phyloP scores from a whole-genome alignment of 768 basidiomycete species.

The Boletus bicolor region DNA sequence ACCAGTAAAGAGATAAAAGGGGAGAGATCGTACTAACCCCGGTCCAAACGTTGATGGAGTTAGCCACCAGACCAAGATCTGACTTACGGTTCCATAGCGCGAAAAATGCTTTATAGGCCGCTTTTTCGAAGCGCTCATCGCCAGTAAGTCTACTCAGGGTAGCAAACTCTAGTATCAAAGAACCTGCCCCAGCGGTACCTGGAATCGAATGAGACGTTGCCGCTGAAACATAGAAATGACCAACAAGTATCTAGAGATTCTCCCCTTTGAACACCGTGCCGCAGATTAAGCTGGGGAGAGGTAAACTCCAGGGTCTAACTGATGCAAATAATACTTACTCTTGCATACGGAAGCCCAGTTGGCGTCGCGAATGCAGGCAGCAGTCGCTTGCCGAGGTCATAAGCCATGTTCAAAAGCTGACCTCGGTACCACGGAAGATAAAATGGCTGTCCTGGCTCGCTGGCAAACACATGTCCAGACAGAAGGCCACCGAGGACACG shows the following conservation, averaged over 20 bases:
- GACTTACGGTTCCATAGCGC: slow-evolving; percentile 92
- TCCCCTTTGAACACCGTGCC: slow-evolving; percentile 68
- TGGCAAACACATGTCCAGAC: slow-evolving; percentile 83
- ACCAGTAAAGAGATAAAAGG: background rate
- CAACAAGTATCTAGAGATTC: slow-evolving; percentile 85
- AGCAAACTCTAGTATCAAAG: slow-evolving; percentile 92
- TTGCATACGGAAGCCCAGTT: slow-evolving; percentile 89
- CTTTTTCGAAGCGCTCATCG: slow-evolving; percentile 86
- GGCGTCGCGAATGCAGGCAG: slow-evolving; percentile 90
- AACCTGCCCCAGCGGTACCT: slow-evolving; percentile 93
- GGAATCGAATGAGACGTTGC: slow-evolving; percentile 8
- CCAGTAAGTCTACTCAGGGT: slow-evolving; percentile 88
- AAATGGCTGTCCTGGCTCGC: slow-evolving; percentile 60
- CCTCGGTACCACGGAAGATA: slow-evolving; percentile 80
- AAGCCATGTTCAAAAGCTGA: slow-evolving; percentile 75
- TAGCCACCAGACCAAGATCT: slow-evolving; percentile 81
- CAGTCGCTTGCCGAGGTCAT: slow-evolving; percentile 82
- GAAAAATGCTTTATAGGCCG: slow-evolving; percentile 86
- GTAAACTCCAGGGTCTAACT: background rate
- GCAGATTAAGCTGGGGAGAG: slow-evolving; percentile 67
- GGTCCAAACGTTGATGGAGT: slow-evolving; percentile 79
- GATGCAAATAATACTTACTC: slow-evolving; percentile 44
- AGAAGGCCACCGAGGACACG: slow-evolving; percentile 88
- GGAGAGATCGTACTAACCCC: slow-evolving; percentile 52
- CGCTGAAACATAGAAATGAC: slow-evolving; percentile 28